Conservation (phyloP, 2,329 filamentous ascomycete species). For the Trichoderma sp. region DNA sequence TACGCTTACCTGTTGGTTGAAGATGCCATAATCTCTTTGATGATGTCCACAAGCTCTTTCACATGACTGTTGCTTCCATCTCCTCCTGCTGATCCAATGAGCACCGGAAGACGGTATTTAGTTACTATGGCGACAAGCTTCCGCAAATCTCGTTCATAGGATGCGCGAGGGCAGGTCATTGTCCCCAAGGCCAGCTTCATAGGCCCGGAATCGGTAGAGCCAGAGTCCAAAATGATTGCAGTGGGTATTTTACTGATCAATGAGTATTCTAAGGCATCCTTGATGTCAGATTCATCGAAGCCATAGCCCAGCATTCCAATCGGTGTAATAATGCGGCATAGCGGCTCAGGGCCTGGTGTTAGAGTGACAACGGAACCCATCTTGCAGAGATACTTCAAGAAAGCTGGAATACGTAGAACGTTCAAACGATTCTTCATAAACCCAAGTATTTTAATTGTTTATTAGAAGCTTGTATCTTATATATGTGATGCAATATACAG, state of each 20-base stretch:
- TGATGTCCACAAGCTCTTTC: not conserved
- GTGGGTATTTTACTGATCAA: conserved; percentile 26
- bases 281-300: not conserved
- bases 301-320: not conserved
- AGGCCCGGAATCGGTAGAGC: conserved; percentile 38
- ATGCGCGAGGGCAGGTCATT: not conserved
- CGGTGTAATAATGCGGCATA: not conserved
- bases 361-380: not conserved
- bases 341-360: not conserved
- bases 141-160: not conserved
- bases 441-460: not conserved
- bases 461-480: not conserved
- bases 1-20: not conserved
- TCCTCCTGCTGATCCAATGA: not conserved
- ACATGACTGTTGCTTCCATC: not conserved
- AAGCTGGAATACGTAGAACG: not conserved
- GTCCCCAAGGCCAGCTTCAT: conserved; percentile 16
- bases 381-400: not conserved
- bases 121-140: not conserved
- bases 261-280: not conserved
- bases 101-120: not conserved
- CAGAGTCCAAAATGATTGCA: conserved; percentile 37
- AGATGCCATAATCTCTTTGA: not conserved
- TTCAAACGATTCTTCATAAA: not conserved
- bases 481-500: not conserved